Percentiles rank a stretch among this genome's conserved stretches.
These are phyloP conservation scores for Euphorbia schlechtendalii DNA, from an alignment of 441 rosid genomes.

Conservation along the genomic window DNA sequence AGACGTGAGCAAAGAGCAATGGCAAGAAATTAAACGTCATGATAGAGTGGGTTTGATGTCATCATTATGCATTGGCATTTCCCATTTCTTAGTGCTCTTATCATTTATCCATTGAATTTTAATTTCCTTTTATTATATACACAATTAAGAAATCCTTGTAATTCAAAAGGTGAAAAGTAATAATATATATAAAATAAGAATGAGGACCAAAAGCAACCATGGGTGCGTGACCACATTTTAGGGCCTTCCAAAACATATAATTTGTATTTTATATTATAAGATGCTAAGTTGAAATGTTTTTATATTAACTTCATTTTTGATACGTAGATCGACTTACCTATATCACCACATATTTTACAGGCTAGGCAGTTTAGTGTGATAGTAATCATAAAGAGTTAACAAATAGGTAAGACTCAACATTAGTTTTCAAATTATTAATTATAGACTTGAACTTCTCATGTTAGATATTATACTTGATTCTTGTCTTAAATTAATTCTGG, in stretches of 20 bases:
- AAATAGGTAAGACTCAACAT: too few relatives aligned
- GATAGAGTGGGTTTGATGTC: constrained; percentile 56
- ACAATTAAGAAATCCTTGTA: constrained; percentile 10
- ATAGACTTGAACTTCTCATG: too few relatives aligned
- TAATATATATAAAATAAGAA: constrained; percentile 20
- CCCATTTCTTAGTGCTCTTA: constrained; percentile 41
- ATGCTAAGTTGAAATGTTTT: background rate
- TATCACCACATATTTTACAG: too few relatives aligned
- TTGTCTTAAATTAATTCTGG: too few relatives aligned
- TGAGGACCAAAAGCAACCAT: constrained; percentile 67
- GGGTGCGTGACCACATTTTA: constrained; percentile 59
- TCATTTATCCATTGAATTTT: constrained; percentile 49
- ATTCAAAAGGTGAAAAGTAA: constrained; percentile 39
- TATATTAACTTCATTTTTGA: background rate
- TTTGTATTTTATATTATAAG: background rate
- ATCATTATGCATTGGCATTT: constrained; percentile 25
- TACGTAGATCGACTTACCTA: background rate
- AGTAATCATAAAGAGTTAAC: too few relatives aligned
- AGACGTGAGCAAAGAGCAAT: too few relatives aligned
- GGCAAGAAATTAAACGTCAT: constrained; percentile 49
- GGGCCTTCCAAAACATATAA: background rate
- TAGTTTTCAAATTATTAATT: too few relatives aligned
- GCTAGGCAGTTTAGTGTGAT: too few relatives aligned
- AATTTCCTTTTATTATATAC: background rate
- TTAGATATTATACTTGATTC: too few relatives aligned